Evolutionary conservation across 1,139 yeast species (phyloP), one percentile per base, ranked within the genome.

Genomic region (Diutina mesorugosa): DNA sequence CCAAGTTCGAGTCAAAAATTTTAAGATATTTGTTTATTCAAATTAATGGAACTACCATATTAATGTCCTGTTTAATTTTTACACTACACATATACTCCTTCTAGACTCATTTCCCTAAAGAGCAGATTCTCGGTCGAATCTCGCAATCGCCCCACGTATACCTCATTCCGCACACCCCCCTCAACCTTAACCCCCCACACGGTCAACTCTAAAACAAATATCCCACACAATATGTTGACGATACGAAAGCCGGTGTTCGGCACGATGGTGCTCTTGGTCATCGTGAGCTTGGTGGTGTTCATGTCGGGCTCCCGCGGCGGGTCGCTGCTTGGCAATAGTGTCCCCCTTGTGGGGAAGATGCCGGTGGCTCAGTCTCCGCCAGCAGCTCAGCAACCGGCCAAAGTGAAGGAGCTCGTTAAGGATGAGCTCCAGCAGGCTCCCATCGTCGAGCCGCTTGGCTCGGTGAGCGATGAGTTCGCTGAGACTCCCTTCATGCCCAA

Each of bases 401-500:
- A 38, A 9, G 18, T 38, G 14, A 51, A 51, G 21, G 47, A 52
- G 14, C 21, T 38, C 30, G 35, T 41, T 7, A 30, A 41, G 32
- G 38, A 21, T 3, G 35, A 30, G 38, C 10, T 28, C 35, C 21
- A n/a, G 16, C 35, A 28, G 8, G n/a, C 46, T 9, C 12, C 32
- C 32, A 38, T 18, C 1, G 12, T 18, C 4, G 32, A n/a, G 6
- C n/a, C 48, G 28, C 38, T 48, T 50, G 47, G 47, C 26, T 9
- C 4, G 18, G 18, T 47, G 12, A 29, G 18, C 4, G 60, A 55
- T 3, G 69, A 65, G 7, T 63, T 67, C 58, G 73, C 77, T 1
- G 76, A 72, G 41, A 69, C 74, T 16, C 86, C 90, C 4, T 87
- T 90, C 63, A 90, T 90, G 97, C 93, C 95, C 14, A 81, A 87